A percentile compares a stretch with the other conserved stretches of the same genome.
These are phyloP conservation scores for Cadophora malorum DNA, from an alignment of 2,329 filamentous ascomycete species.

Conservation along the genomic window DNA sequence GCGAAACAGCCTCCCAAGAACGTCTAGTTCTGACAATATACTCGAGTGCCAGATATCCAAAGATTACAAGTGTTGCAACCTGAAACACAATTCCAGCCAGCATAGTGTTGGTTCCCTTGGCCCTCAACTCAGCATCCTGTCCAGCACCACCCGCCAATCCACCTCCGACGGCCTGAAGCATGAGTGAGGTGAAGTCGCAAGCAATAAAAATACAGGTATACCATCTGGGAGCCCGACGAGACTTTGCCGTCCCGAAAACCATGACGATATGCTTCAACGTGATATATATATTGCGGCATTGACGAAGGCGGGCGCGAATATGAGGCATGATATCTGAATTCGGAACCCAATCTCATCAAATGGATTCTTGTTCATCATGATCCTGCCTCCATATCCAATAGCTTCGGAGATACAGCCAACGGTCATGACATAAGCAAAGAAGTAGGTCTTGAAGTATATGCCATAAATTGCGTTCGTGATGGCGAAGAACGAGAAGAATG, in stretches of 20 bases:
- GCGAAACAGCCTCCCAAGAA: constrained; percentile 29
- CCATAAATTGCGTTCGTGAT: constrained; percentile 48
- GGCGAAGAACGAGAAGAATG: constrained; percentile 54
- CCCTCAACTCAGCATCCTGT: constrained; percentile 20
- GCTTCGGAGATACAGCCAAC: constrained; percentile 58
- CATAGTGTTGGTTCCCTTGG: constrained; percentile 45
- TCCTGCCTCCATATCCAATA: constrained; percentile 61
- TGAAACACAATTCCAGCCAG: constrained; percentile 49
- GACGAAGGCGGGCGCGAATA: constrained; percentile 54
- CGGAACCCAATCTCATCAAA: constrained; percentile 54
- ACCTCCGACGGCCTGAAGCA: constrained; percentile 65
- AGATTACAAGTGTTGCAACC: constrained; percentile 46
- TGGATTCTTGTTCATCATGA: constrained; percentile 58
- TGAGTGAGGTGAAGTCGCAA: constrained; percentile 61
- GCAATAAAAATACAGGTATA: constrained; percentile 64
- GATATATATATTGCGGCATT: constrained; percentile 67
- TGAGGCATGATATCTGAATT: constrained; percentile 54
- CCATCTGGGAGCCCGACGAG: constrained; percentile 48
- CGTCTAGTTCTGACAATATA: constrained; percentile 51
- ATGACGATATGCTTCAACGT: constrained; percentile 51
- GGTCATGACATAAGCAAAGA: constrained; percentile 53
- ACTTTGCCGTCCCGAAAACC: constrained; percentile 29
- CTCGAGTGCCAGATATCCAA: constrained; percentile 54
- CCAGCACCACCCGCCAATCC: constrained; percentile 51
- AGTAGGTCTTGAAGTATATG: constrained; percentile 58